Conservation (phyloP, 2,329 filamentous ascomycete species). For the Claviceps lovelessii region DNA sequence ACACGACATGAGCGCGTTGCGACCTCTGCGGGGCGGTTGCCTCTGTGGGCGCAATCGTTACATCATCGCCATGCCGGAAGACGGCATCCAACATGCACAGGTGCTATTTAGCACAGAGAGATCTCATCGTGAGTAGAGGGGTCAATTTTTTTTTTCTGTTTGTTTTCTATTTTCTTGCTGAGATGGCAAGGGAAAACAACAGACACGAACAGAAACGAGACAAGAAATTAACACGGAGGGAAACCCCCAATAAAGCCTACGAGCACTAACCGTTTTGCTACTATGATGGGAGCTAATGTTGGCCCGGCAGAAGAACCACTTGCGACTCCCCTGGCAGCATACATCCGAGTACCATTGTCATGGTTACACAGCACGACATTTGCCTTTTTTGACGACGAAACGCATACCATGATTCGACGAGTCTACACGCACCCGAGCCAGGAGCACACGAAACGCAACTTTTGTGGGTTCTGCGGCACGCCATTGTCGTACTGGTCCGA, state of each 20-base stretch:
- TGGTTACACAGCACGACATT: constrained; percentile 69
- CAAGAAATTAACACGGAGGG: not conserved
- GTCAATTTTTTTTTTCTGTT: not conserved
- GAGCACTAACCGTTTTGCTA: not conserved
- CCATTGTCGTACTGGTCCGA: constrained; percentile 76
- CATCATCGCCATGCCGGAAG: constrained; percentile 52
- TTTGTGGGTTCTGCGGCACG: constrained; percentile 87
- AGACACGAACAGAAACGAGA: not conserved
- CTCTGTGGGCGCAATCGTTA: constrained; percentile 79
- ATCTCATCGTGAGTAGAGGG: constrained; percentile 50
- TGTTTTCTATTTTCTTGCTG: not conserved
- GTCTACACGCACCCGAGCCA: constrained; percentile 48
- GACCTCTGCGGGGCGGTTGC: constrained; percentile 60
- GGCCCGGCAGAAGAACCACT: constrained; percentile 42
- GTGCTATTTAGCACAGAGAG: constrained; percentile 62
- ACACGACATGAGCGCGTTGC: constrained; percentile 28
- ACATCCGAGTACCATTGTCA: constrained; percentile 64
- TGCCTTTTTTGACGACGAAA: constrained; percentile 67
- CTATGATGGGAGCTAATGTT: not conserved
- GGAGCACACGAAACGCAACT: constrained; percentile 53
- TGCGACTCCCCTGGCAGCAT: constrained; percentile 61
- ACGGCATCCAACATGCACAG: constrained; percentile 41
- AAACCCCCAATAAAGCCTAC: not conserved
- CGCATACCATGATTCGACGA: constrained; percentile 49
- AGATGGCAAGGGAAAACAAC: not conserved